Evolutionary conservation across 441 rosid species (phyloP).

Genomic region (Mallotus repandus): DNA sequence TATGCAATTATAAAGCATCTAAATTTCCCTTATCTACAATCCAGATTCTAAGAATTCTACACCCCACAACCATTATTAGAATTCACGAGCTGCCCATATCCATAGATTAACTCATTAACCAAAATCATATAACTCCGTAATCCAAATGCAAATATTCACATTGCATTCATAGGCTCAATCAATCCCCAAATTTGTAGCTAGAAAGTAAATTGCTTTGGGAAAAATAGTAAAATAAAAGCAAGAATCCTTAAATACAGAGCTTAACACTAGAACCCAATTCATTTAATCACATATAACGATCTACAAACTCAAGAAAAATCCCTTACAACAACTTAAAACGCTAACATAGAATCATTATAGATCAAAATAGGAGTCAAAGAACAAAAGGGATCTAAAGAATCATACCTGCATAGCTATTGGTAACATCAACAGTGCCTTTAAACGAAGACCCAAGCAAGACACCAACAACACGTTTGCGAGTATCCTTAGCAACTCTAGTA

Average conservation of each 20-base stretch:
- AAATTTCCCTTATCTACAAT: background rate
- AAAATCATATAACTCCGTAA: background rate
- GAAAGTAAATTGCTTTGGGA: background rate
- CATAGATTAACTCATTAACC: background rate
- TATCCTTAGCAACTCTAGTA: conserved; percentile 84
- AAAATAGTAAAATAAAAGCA: background rate
- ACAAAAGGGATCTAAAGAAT: conserved; percentile 9
- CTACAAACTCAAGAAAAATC: background rate
- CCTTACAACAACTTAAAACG: background rate
- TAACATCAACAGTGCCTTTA: conserved; percentile 75
- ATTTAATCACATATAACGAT: background rate
- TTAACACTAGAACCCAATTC: background rate
- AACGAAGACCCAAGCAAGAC: conserved; percentile 68
- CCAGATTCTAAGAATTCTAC: background rate
- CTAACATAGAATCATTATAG: background rate
- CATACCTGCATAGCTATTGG: conserved; percentile 83
- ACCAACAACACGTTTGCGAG: conserved; percentile 80
- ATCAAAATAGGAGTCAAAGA: background rate
- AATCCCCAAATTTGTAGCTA: too few relatives aligned
- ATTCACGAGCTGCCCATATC: background rate
- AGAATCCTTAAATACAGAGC: background rate
- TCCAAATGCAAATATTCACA: background rate
- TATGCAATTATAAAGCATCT: background rate
- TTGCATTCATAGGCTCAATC: too few relatives aligned
- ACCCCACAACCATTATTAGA: background rate